Evolutionary conservation across 148 eudicot genomes (phyloP).

Genomic region (Arbutus unedo): DNA sequence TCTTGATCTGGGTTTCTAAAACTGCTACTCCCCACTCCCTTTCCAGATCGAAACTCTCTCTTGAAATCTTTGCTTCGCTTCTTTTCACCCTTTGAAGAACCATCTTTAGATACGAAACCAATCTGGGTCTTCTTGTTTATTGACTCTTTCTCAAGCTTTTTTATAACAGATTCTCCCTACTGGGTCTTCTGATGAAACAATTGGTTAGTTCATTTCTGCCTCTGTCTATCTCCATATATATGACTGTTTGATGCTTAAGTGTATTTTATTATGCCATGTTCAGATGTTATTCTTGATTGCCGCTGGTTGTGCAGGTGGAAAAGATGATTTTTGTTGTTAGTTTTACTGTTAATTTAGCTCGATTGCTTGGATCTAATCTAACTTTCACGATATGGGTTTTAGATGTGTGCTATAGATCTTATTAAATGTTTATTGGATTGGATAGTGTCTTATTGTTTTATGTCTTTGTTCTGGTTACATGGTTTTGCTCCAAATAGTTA

Average conservation of each 20-base stretch:
- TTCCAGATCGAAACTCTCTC: background rate
- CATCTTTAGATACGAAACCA: background rate
- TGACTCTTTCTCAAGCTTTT: background rate
- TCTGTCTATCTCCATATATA: background rate
- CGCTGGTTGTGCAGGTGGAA: background rate
- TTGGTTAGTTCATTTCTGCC: conserved; percentile 5
- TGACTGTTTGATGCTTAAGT: background rate
- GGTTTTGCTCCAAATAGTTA: background rate
- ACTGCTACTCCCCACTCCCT: background rate
- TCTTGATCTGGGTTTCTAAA: conserved; percentile 21
- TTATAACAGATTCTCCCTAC: conserved; percentile 1
- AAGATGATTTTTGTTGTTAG: background rate
- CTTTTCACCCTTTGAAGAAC: background rate
- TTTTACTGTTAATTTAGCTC: conserved; percentile 15
- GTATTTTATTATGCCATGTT: background rate
- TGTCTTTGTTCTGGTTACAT: background rate
- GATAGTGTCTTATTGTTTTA: background rate
- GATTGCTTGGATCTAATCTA: conserved; percentile 7
- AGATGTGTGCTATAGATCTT: conserved; percentile 6
- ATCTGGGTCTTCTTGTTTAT: conserved; percentile 1
- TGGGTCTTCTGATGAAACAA: conserved; percentile 1
- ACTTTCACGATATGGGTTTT: background rate
- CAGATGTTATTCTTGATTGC: conserved; percentile 1
- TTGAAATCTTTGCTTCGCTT: background rate
- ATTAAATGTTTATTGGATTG: background rate